Evolutionary conservation across 2,329 filamentous ascomycete genomes (phyloP).

Genomic region (Chaetothyriales sp.): DNA sequence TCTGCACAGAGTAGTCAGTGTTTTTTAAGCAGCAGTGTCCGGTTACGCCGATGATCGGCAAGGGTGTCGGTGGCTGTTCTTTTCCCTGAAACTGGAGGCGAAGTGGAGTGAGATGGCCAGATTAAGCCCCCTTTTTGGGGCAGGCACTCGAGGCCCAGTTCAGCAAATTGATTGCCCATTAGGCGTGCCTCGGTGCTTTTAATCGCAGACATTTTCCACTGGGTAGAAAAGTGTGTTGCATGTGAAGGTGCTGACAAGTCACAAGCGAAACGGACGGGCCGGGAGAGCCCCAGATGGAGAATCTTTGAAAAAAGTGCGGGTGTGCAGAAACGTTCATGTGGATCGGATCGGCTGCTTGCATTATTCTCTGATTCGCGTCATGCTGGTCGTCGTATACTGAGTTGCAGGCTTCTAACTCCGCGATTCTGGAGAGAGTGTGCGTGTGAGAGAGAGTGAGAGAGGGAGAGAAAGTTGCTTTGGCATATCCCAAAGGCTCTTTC

Average conservation of each 20-base stretch:
- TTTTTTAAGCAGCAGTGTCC: not conserved
- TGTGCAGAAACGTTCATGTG: not conserved
- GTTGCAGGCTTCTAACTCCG: not conserved
- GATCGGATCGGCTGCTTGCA: not conserved
- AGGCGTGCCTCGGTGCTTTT: not conserved
- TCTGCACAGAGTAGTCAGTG: not conserved
- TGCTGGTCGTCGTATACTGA: not conserved
- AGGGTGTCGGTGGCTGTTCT: not conserved
- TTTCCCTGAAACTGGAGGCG: not conserved
- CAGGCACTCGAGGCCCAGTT: not conserved
- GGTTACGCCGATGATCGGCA: not conserved
- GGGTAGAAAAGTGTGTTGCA: not conserved
- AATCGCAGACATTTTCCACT: not conserved
- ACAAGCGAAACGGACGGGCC: not conserved
- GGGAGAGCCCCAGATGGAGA: not conserved
- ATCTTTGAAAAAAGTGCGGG: not conserved
- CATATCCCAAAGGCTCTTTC: not conserved
- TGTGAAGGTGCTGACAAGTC: not conserved
- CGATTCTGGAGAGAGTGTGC: not conserved
- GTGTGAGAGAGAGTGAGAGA: too few relatives aligned
- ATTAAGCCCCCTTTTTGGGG: not conserved
- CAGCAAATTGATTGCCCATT: not conserved
- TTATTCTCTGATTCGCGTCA: not conserved
- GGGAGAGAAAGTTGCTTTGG: not conserved
- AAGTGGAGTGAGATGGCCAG: not conserved